These are phyloP conservation scores for Coelastrella sp. DNA, from an alignment of 139 green algal genomes.

Conservation along the genomic window DNA sequence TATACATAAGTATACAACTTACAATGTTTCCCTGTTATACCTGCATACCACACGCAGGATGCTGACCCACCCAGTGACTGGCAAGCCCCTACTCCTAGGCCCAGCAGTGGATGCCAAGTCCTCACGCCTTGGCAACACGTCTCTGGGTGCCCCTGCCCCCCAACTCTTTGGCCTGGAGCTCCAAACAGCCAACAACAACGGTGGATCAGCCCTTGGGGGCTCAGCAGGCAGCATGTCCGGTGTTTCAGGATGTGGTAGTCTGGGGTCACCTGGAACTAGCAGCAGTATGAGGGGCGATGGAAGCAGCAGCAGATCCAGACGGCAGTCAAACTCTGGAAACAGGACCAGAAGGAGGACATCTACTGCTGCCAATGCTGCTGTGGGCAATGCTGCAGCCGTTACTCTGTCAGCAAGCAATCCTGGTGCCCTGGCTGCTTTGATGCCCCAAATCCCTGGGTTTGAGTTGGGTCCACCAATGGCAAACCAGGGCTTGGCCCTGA, in stretches of 20 bases:
- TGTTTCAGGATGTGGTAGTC: background rate
- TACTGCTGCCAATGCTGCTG: background rate
- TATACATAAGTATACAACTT: too few species aligned
- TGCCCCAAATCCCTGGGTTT: too few species aligned
- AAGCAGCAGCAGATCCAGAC: background rate
- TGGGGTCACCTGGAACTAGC: background rate
- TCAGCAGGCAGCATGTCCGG: background rate
- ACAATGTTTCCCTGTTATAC: background rate
- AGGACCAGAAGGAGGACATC: background rate
- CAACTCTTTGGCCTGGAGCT: conserved; percentile 37
- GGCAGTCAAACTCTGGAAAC: background rate
- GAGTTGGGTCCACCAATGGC: too few species aligned
- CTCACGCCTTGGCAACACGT: conserved; percentile 35
- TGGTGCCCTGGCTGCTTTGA: too few species aligned
- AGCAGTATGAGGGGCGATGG: background rate
- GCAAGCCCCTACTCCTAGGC: conserved; percentile 41
- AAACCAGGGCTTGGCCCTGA: too few species aligned
- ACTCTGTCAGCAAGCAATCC: too few species aligned
- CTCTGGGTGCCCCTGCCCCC: conserved; percentile 30
- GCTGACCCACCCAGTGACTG: conserved; percentile 39
- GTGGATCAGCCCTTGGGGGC: background rate
- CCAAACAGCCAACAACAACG: background rate
- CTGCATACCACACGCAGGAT: conserved; percentile 12
- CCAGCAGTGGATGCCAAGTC: conserved; percentile 38
- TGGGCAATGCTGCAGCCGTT: too few species aligned